phyloP scores from a whole-genome alignment of 352 stramenopile genomes.

The Globisporangium splendens region DNA sequence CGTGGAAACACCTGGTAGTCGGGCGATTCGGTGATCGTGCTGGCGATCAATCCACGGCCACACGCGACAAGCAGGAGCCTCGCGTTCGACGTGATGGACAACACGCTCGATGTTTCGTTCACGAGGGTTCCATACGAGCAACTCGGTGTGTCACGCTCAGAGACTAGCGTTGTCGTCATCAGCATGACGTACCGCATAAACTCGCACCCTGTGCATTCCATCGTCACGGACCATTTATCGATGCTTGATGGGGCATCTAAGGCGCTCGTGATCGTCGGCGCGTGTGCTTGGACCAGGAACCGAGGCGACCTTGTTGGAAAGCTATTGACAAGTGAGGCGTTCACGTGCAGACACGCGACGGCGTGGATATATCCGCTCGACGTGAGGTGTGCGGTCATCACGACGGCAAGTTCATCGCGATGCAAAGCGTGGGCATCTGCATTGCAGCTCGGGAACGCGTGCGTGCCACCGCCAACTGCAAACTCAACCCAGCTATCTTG shows the following conservation, averaged over 20 bases:
- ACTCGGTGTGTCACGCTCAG: constrained; percentile 20
- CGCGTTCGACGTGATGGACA: constrained; percentile 34
- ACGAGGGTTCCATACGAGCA: constrained; percentile 35
- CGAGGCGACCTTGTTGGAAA: constrained; percentile 41
- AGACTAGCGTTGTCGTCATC: constrained; percentile 4
- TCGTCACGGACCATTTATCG: constrained; percentile 34
- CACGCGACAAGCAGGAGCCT: constrained; percentile 45
- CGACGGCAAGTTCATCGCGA: constrained; percentile 1
- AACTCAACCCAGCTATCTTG: constrained; percentile 46
- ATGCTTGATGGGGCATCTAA: constrained; percentile 27
- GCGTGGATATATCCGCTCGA: constrained; percentile 54
- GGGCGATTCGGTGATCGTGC: constrained; percentile 21
- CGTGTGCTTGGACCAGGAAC: constrained; percentile 38
- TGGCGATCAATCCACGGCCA: constrained; percentile 28
- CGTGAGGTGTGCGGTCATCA: constrained; percentile 13
- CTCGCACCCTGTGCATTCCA: constrained; percentile 33
- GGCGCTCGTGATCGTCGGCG: constrained; percentile 25
- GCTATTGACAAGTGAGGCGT: constrained; percentile 34
- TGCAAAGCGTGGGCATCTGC: constrained; percentile 5
- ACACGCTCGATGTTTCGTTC: constrained; percentile 7
- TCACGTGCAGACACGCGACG: constrained; percentile 36
- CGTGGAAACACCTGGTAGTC: constrained; percentile 33
- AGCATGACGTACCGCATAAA: constrained; percentile 50
- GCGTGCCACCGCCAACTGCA: constrained; percentile 48
- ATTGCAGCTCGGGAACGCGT: constrained; percentile 46